Evolutionary conservation across 768 basidiomycete genomes (phyloP), one percentile per base, ranked within the genome.

Genomic region (Tylopilus intermedius): DNA sequence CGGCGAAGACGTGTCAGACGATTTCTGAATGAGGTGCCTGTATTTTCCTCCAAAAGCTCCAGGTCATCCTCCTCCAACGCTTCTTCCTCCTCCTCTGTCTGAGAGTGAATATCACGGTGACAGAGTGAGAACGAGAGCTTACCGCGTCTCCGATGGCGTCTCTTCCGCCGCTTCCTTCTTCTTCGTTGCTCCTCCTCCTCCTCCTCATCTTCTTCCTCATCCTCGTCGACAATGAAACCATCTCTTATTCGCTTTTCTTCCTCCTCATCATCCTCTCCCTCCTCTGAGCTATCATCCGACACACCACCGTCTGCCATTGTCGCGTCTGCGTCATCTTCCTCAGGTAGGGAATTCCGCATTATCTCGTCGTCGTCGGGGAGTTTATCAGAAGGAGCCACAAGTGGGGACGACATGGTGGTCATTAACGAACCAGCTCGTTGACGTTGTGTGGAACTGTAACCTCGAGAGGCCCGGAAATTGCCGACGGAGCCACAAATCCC

Each of bases 171-270:
- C 67, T 84, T 90, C 54, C 80, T 78, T 58, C 78, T 78, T 60
- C 80, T 74, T 41, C 72, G 77, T 53, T 78, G 74, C 50, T 77
- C 79, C 41, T 78, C 76, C 40, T 81, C 82, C 14, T 78, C 76
- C 40, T 81, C 82, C 13, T 30, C 30, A 5, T 79, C 81, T 0
- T 92, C 90, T 7, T 92, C 90, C n/a, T 93, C 88, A 0, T 89
- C 92, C 54, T 94, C 91, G 8, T 89, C 89, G 8, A 94, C 93
- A 61, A 97, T 96, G 66, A 97, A 96, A 0, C 90, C 94, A 46
- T 94, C 89, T 47, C 83, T 75, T 51, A 96, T 82, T 51, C 81
- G 76, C 52, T 81, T 79, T 61, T 76, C 87, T 72, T 93, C 93
- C 56, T 95, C 94, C 61, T 84, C 88, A 64, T 95, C 93, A 45